Evolutionary conservation across 352 stramenopile genomes (phyloP).

Genomic region (Phytopythium ostracodes): DNA sequence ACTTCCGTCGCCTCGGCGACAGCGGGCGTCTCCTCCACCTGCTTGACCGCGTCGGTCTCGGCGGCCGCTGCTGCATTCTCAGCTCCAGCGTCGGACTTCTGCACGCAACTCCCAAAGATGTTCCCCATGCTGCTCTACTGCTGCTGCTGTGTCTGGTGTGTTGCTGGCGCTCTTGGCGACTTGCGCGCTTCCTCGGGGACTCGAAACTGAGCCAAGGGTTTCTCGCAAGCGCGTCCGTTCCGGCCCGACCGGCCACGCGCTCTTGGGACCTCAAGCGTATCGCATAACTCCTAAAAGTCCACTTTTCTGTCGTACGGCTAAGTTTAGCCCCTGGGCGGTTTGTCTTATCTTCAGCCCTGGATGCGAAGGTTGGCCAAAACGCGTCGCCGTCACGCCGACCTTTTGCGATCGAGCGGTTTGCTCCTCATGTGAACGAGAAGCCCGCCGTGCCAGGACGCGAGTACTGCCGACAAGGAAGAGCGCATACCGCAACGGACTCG

Average conservation of each 20-base stretch:
- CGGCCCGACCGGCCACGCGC: not conserved
- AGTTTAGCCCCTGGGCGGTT: constrained; percentile 1
- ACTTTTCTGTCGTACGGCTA: not conserved
- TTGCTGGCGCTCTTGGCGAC: not conserved
- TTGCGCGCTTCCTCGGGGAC: constrained; percentile 1
- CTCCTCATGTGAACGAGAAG: too few species aligned
- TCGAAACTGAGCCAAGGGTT: constrained; percentile 3
- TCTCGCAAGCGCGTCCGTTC: not conserved
- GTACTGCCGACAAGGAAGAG: not conserved
- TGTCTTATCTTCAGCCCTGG: not conserved
- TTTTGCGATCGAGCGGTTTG: not conserved
- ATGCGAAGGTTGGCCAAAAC: not conserved
- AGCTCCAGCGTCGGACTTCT: not conserved
- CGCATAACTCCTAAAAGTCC: not conserved
- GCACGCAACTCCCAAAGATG: constrained; percentile 2
- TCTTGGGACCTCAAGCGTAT: not conserved
- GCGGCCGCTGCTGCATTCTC: not conserved
- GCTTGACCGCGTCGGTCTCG: not conserved
- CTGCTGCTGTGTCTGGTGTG: not conserved
- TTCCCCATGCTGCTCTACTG: not conserved
- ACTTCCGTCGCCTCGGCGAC: constrained; percentile 1
- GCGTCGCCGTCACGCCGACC: not conserved
- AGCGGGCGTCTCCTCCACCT: not conserved
- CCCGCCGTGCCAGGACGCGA: not conserved
- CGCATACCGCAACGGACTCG: not conserved